These are phyloP conservation scores for Rhizopogon salebrosus DNA, from an alignment of 768 basidiomycete genomes.

Conservation along the genomic window DNA sequence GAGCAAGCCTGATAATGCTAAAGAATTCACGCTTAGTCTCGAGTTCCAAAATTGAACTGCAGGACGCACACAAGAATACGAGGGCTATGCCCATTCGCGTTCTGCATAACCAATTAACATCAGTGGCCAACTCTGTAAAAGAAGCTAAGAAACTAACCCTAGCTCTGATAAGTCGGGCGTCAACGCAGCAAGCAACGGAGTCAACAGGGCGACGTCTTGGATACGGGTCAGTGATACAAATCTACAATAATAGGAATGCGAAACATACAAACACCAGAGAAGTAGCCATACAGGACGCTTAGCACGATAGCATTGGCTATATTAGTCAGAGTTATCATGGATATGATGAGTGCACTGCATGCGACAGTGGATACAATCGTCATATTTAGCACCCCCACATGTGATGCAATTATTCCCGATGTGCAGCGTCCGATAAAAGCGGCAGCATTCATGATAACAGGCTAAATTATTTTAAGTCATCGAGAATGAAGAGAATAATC, in stretches of 20 bases:
- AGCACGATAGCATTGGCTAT: constrained; percentile 33
- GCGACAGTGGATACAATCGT: constrained; percentile 29
- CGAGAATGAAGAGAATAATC: constrained; percentile 47
- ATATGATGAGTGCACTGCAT: constrained; percentile 36
- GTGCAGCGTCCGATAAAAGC: constrained; percentile 47
- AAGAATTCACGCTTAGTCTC: background rate
- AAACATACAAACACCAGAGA: constrained; percentile 35
- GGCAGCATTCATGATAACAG: constrained; percentile 48
- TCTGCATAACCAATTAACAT: constrained; percentile 5
- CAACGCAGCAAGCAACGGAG: constrained; percentile 41
- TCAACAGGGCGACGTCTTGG: constrained; percentile 33
- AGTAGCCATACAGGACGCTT: constrained; percentile 42
- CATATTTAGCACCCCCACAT: constrained; percentile 39
- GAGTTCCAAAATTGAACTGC: background rate
- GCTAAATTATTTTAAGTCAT: constrained; percentile 31
- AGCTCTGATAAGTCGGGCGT: constrained; percentile 46
- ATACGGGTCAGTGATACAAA: background rate
- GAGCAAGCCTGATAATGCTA: constrained; percentile 20
- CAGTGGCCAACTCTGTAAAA: background rate
- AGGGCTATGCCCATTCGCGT: constrained; percentile 44
- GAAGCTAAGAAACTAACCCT: constrained; percentile 27
- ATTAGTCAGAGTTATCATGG: constrained; percentile 35
- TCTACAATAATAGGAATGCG: no score
- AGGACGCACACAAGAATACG: constrained; percentile 29
- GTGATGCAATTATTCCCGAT: constrained; percentile 37